Evolutionary conservation across 805 yeast species (phyloP), one percentile per base, ranked within the genome.

Genomic region (Pichia kluyveri): DNA sequence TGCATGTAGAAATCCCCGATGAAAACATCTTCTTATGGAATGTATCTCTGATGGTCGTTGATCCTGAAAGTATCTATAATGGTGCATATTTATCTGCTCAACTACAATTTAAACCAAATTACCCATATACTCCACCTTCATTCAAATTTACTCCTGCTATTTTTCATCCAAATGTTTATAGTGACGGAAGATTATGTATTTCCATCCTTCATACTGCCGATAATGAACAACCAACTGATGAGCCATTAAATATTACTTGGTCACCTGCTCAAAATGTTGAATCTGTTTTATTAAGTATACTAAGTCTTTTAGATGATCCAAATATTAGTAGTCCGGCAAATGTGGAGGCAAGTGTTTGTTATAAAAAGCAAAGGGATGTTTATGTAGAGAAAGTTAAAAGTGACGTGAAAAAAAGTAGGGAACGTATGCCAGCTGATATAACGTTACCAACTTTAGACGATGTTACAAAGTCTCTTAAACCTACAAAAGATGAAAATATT

Each of bases 71-170:
- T 18, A 82, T 84, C 54, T 93, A 86, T 67, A 87, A 90, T 62
- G 98, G 98, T 38, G 97, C 97, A 18, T 91, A 86, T 66, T 84
- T 93, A 69, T 86, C 83, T 61, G 96, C 96, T 17, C 91, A 86
- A 63, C 84, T 91, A 86, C 79, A 83, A 58, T 91, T 91, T 69
- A 98, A 98, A 4, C 67, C 75, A 26, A 96, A 90, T 65, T 91
- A 83, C 67, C 99, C 98, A 5, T 93, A 78, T 63, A 72, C 87
- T 17, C 99, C 99, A 26, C 99, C 98, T 40, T 80, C 83, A 40
- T 93, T 90, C 70, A 76, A 95, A 58, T 91, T 91, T 71, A 85
- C 95, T 4, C 96, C 97, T 15, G 86, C 96, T 40, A 87, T 91
- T 56, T 91, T 83, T 68, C 99, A 91, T 62, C 99, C 99, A 30